Evolutionary conservation across 2,329 filamentous ascomycete species (phyloP).

Genomic region (Leptographium flavum): DNA sequence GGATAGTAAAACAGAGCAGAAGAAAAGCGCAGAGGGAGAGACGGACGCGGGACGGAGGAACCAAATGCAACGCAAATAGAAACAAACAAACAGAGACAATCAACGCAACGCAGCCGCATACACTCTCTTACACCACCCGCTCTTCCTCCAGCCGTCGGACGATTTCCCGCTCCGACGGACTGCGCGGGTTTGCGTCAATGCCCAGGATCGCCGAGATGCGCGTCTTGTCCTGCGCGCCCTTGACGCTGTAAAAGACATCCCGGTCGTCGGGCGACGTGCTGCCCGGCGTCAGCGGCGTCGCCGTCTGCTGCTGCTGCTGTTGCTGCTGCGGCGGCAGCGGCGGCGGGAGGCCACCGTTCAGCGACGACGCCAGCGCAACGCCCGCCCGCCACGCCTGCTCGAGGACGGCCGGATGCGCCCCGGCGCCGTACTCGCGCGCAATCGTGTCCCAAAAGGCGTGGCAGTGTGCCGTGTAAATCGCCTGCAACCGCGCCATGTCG

Average conservation of each 20-base stretch:
- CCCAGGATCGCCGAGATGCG: slow-evolving; percentile 49
- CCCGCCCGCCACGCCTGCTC: slow-evolving; percentile 55
- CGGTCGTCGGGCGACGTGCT: slow-evolving; percentile 37
- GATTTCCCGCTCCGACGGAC: slow-evolving; percentile 41
- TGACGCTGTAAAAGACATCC: slow-evolving; percentile 22
- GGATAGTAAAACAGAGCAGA: too few species aligned
- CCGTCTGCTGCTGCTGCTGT: slow-evolving; percentile 14
- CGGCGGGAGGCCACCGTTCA: too few species aligned
- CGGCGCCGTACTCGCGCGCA: slow-evolving; percentile 55
- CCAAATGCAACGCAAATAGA: too few species aligned
- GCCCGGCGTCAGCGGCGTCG: slow-evolving; percentile 37
- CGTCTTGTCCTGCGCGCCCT: slow-evolving; percentile 32
- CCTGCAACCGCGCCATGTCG: slow-evolving; percentile 51
- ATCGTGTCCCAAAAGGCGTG: slow-evolving; percentile 60
- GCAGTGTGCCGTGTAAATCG: slow-evolving; percentile 57
- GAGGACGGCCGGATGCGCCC: slow-evolving; percentile 45
- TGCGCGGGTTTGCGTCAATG: slow-evolving; percentile 42
- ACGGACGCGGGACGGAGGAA: too few species aligned
- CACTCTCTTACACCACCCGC: slow-evolving; percentile 5
- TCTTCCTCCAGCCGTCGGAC: slow-evolving; percentile 41
- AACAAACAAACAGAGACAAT: too few species aligned
- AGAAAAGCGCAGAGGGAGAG: neutral
- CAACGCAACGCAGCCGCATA: neutral
- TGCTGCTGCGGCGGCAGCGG: slow-evolving; percentile 10
- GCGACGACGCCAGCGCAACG: too few species aligned